Percentiles rank a stretch among this genome's conserved stretches.
Conservation (phyloP, 768 basidiomycete species). For the Pleurotus giganteus region DNA sequence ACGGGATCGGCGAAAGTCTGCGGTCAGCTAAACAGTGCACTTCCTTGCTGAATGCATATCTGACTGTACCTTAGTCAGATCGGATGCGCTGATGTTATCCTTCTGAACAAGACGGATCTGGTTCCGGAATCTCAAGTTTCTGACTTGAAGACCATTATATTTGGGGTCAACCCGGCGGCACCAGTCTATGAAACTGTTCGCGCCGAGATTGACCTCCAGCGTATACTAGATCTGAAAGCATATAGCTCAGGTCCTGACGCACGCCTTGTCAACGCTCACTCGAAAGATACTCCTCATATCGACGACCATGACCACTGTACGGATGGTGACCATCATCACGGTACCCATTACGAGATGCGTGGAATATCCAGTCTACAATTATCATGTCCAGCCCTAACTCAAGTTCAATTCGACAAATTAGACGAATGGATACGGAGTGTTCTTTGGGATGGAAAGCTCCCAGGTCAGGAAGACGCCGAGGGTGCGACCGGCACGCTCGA, state of each 20-base stretch:
- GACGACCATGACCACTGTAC: slow-evolving; percentile 29
- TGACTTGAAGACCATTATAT: slow-evolving; percentile 59
- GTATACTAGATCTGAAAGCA: slow-evolving; percentile 79
- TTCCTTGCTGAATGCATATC: background rate
- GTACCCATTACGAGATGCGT: slow-evolving; percentile 66
- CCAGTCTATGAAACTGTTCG: slow-evolving; percentile 71
- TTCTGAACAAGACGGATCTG: slow-evolving; percentile 91
- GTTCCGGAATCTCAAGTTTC: slow-evolving; percentile 43
- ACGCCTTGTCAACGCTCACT: slow-evolving; percentile 19
- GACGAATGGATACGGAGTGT: slow-evolving; percentile 81
- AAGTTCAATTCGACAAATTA: slow-evolving; percentile 45
- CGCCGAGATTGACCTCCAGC: slow-evolving; percentile 69
- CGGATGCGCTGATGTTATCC: slow-evolving; percentile 85
- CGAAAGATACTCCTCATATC: slow-evolving; percentile 16
- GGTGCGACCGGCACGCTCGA: slow-evolving; percentile 35
- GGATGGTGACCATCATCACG: slow-evolving; percentile 30
- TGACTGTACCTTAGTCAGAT: slow-evolving; percentile 69
- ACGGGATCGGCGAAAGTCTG: slow-evolving; percentile 71
- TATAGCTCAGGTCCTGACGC: slow-evolving; percentile 42
- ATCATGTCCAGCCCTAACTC: slow-evolving; percentile 56
- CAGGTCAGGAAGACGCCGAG: slow-evolving; percentile 21
- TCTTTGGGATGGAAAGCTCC: slow-evolving; percentile 75
- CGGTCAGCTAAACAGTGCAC: slow-evolving; percentile 43
- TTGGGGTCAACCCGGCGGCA: slow-evolving; percentile 76
- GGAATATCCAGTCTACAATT: slow-evolving; percentile 86